A percentile compares a stretch with the other conserved stretches of the same genome.
Conservation (phyloP, 176 grass and related monocot genomes). For the Rhynchospora tenuis region DNA sequence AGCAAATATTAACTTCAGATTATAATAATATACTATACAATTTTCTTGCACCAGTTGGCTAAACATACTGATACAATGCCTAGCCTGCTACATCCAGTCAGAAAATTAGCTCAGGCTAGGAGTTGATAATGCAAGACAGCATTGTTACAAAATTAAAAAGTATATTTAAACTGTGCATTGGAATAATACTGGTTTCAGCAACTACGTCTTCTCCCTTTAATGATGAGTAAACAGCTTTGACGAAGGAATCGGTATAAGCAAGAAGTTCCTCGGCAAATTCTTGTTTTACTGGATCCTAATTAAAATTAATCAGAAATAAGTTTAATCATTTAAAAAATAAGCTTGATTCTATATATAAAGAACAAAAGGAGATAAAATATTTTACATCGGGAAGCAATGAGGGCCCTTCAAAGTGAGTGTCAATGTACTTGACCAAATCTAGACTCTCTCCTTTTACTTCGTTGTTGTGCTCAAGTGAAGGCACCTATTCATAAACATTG, state of each 20-base stretch:
- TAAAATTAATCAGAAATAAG: neutral
- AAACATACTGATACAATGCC: neutral
- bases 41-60: neutral
- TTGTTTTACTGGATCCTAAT: constrained; percentile 54
- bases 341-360: neutral
- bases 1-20: neutral
- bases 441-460: constrained; percentile 67
- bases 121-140: neutral
- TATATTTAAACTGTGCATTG: neutral
- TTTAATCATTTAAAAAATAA: neutral
- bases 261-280: constrained; percentile 64
- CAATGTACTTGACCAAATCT: constrained; percentile 63
- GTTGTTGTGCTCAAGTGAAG: constrained; percentile 64
- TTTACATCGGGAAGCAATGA: constrained; percentile 58
- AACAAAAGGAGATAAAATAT: neutral
- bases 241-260: constrained; percentile 35
- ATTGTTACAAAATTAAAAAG: neutral
- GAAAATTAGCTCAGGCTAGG: neutral
- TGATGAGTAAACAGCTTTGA: constrained; percentile 26
- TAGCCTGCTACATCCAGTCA: neutral
- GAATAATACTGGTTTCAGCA: constrained; percentile 35
- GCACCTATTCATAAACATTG: constrained; percentile 33
- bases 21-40: neutral
- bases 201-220: constrained; percentile 24
- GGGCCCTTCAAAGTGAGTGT: constrained; percentile 57